Conservation (phyloP, 768 basidiomycete species). For the Kondoa subrosea region DNA sequence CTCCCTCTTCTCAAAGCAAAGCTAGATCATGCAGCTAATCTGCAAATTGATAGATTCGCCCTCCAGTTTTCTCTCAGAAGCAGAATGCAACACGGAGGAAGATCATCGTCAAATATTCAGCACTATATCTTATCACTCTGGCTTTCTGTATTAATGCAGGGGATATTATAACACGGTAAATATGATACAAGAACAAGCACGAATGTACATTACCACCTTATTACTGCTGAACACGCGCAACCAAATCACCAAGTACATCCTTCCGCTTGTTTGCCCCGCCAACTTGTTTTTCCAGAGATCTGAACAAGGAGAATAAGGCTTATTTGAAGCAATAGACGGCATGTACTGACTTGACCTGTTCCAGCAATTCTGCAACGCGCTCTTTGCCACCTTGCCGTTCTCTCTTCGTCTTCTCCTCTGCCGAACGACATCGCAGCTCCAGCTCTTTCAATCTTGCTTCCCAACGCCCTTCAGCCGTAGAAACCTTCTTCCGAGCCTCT, state of each 20-base stretch:
- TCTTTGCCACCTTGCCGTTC: slow-evolving; percentile 91
- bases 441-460: slow-evolving; percentile 89
- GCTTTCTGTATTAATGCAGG: too few relatives aligned
- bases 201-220: neutral
- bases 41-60: slow-evolving; percentile 23
- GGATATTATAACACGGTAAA: too few relatives aligned
- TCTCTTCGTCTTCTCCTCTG: slow-evolving; percentile 80
- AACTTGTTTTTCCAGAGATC: slow-evolving; percentile 58
- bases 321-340: neutral
- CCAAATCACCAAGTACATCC: slow-evolving; percentile 31
- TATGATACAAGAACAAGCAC: neutral
- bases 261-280: slow-evolving; percentile 62
- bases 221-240: slow-evolving; percentile 10
- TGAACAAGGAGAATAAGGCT: slow-evolving; percentile 28
- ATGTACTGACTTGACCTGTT: slow-evolving; percentile 45
- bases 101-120: slow-evolving; percentile 34
- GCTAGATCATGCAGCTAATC: slow-evolving; percentile 5
- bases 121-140: neutral
- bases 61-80: slow-evolving; percentile 76
- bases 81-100: slow-evolving; percentile 53
- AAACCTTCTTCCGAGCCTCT: slow-evolving; percentile 52
- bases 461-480: slow-evolving; percentile 69
- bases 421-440: slow-evolving; percentile 57
- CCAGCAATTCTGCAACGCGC: slow-evolving; percentile 53
- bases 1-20: slow-evolving; percentile 58